phyloP scores from a whole-genome alignment of 225 moss, liverwort and hornwort species.

The Lunularia cruciata region DNA sequence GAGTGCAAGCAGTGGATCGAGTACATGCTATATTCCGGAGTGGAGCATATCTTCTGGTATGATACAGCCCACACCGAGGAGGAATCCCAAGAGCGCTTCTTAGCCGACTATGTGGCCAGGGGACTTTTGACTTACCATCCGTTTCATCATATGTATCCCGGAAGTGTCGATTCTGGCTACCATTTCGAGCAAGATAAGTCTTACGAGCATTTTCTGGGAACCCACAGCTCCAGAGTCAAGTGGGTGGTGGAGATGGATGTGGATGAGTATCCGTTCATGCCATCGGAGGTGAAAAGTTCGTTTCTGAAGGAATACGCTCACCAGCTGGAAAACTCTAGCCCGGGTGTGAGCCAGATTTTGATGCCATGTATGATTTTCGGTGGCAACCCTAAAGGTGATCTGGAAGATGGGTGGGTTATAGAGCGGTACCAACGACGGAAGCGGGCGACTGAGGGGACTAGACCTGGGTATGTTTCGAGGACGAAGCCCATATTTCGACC shows the following conservation, averaged over 20 bases:
- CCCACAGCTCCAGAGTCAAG: conserved; percentile 9
- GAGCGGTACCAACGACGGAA: conserved; percentile 49
- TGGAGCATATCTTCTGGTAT: conserved; percentile 50
- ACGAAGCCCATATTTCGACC: conserved; percentile 50
- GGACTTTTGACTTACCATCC: conserved; percentile 44
- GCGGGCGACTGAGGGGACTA: conserved; percentile 22
- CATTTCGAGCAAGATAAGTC: conserved; percentile 47
- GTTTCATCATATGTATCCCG: conserved; percentile 40
- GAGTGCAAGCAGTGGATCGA: conserved; percentile 53
- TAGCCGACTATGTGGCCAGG: conserved; percentile 29
- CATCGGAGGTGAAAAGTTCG: conserved; percentile 16
- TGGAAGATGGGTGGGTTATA: conserved; percentile 46
- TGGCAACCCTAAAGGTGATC: conserved; percentile 42
- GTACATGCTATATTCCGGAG: conserved; percentile 49
- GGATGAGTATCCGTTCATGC: conserved; percentile 53
- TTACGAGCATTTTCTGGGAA: conserved; percentile 39
- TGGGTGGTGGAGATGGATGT: conserved; percentile 55
- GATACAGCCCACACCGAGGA: conserved; percentile 45
- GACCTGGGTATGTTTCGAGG: conserved; percentile 34
- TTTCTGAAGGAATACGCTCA: conserved; percentile 38
- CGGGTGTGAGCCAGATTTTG: conserved; percentile 44
- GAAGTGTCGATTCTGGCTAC: conserved; percentile 29
- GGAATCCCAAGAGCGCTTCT: conserved; percentile 30
- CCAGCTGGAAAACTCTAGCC: conserved; percentile 18
- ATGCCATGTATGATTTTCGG: conserved; percentile 53